phyloP scores from a whole-genome alignment of 352 stramenopile species.

The Phytophthora idaei region DNA sequence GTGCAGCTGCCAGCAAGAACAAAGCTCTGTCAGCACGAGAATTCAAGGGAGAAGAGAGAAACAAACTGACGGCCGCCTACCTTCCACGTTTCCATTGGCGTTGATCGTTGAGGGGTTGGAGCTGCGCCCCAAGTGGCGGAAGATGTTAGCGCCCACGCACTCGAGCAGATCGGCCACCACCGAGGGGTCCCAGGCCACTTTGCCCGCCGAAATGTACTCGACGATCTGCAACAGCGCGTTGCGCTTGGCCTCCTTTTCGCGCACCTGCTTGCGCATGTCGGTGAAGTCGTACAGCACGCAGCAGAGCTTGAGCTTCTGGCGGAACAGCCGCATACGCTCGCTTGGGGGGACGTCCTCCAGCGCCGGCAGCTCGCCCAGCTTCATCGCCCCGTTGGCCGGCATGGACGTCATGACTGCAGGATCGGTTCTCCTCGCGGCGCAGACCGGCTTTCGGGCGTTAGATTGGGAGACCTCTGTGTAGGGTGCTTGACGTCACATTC shows the following conservation, averaged over 20 bases:
- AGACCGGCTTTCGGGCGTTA: conserved; percentile 23
- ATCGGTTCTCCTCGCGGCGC: conserved; percentile 12
- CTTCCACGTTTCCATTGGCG: conserved; percentile 55
- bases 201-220: conserved; percentile 94
- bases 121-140: conserved; percentile 80
- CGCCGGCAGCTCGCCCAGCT: conserved; percentile 59
- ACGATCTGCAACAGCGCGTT: conserved; percentile 97
- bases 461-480: conserved; percentile 8
- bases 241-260: conserved; percentile 90
- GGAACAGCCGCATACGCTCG: conserved; percentile 69
- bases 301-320: conserved; percentile 72
- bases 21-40: conserved; percentile 7
- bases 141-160: conserved; percentile 87
- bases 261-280: conserved; percentile 62
- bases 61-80: conserved; percentile 11
- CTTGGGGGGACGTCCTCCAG: conserved; percentile 58
- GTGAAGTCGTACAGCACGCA: conserved; percentile 63
- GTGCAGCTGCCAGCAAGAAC: conserved; percentile 47
- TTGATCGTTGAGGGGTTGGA: conserved; percentile 78
- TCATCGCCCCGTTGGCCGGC: conserved; percentile 37
- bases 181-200: conserved; percentile 60
- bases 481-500: conserved; percentile 3
- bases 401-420: conserved; percentile 30
- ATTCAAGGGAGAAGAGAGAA: neutral
- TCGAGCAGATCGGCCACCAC: conserved; percentile 75